A percentile compares a stretch with the other conserved stretches of the same genome.
These are phyloP conservation scores for Magnolia sinica DNA, from an alignment of 164 flowering plant species.

Conservation along the genomic window DNA sequence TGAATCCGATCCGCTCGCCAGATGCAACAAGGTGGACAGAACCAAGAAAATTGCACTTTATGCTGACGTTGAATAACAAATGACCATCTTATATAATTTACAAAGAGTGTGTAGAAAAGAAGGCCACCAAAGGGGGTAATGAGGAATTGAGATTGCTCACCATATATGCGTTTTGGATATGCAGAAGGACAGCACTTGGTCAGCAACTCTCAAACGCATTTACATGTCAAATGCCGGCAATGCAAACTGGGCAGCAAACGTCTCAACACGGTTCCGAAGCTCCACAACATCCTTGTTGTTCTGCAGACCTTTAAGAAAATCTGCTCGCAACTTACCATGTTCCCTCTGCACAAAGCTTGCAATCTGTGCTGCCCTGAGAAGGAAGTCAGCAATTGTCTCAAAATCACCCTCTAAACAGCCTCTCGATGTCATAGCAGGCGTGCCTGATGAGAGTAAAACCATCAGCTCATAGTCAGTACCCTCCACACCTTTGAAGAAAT, in stretches of 20 bases:
- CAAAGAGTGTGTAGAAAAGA: not conserved
- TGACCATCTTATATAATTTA: not conserved
- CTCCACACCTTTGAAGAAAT: not conserved
- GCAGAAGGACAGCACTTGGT: not conserved
- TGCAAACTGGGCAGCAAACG: constrained; percentile 69
- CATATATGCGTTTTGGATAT: not conserved
- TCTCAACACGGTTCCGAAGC: constrained; percentile 63
- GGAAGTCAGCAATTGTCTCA: constrained; percentile 83
- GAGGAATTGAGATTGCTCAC: not conserved
- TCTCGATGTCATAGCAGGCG: constrained; percentile 96
- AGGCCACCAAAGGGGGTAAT: not conserved
- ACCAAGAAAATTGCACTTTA: not conserved
- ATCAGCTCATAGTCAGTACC: not conserved
- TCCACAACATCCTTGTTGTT: constrained; percentile 67
- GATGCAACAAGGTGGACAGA: not conserved
- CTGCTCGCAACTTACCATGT: constrained; percentile 59
- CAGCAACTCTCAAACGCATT: constrained; percentile 6
- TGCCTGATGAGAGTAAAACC: constrained; percentile 40
- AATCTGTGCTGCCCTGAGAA: constrained; percentile 72
- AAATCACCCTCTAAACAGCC: constrained; percentile 88
- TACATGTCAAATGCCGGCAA: constrained; percentile 73
- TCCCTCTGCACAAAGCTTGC: constrained; percentile 58
- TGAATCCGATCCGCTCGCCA: too few species aligned
- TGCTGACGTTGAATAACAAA: not conserved
- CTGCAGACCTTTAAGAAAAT: constrained; percentile 59